These are phyloP conservation scores for Starmerella stigmatis DNA, from an alignment of 805 yeast species.

Conservation along the genomic window DNA sequence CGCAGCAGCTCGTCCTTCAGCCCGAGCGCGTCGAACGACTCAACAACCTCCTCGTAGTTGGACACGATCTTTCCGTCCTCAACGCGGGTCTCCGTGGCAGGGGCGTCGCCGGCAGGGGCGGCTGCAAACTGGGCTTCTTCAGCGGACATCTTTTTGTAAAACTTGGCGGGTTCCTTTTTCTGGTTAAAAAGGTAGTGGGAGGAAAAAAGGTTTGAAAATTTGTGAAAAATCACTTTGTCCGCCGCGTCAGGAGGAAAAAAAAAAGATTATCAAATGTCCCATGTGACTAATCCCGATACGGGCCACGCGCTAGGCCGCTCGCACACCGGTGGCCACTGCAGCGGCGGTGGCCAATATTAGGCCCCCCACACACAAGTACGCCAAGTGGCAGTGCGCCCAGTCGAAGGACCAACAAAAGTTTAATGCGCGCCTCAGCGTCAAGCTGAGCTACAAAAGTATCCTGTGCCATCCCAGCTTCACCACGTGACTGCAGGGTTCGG, in stretches of 20 bases:
- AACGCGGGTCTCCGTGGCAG: constrained; percentile 7
- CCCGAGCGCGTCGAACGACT: constrained; percentile 64
- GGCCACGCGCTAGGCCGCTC: too few species aligned
- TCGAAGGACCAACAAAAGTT: too few species aligned
- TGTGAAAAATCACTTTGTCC: constrained; percentile 5
- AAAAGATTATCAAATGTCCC: constrained; percentile 6
- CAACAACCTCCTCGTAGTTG: constrained; percentile 87
- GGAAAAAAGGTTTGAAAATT: constrained; percentile 13
- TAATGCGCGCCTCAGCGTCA: too few species aligned
- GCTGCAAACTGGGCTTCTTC: constrained; percentile 14
- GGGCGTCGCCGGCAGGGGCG: constrained; percentile 3
- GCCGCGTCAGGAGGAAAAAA: background rate
- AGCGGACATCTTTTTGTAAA: constrained; percentile 16
- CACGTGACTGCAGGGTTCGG: too few species aligned
- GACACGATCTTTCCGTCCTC: constrained; percentile 61
- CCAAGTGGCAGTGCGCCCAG: too few species aligned
- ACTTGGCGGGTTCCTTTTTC: constrained; percentile 1
- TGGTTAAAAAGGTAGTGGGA: background rate
- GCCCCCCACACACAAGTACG: too few species aligned
- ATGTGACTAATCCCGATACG: constrained; percentile 2
- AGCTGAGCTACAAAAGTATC: too few species aligned
- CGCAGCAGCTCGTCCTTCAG: constrained; percentile 62
- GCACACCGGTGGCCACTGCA: background rate
- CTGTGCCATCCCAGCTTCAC: too few species aligned
- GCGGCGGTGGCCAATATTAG: background rate